Evolutionary conservation across 176 grass and related monocot species (phyloP), one percentile per base, ranked within the genome.

Genomic region (Zoysia japonica): DNA sequence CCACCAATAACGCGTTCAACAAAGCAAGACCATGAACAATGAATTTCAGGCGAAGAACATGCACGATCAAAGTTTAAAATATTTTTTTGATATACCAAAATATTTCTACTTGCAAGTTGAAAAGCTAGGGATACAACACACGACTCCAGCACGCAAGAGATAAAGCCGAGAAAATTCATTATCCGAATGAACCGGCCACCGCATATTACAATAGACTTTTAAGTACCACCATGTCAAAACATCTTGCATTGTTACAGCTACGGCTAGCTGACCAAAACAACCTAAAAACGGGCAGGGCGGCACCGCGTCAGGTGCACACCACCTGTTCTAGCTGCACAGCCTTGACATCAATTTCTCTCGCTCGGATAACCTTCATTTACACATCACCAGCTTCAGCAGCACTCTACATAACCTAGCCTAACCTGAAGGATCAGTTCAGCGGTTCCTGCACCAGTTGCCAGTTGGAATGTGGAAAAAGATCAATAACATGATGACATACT

Each of bases 391-490:
- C 42, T 76, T 76, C 10, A 47, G 19, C 59, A 64, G 28, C 47
- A 68, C 69, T 65, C 47, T 64, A 5, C 15, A 71, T 36, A 61
- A 3, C 51, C n/a, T 38, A 57, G 55, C 17, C 16, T 55, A 59
- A 1, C 68, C 74, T 50, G 14, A 16, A 42, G 42, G 44, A 28
- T 70, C 69, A 63, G 71, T 64, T 88, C 71, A 65, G 46, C 11
- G 6, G 14, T 46, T 59, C 54, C 87, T 88, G 82, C n/a, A 7
- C 45, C 76, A 75, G 63, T 75, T 3, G 5, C n/a, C n/a, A n/a
- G n/a, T n/a, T n/a, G n/a, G 9, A 37, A 46, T n/a, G 37, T 20
- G 5, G 12, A 55, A 54, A 63, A 9, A 9, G 41, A 9, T 6
- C 11, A 20, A 54, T 5, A 45, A 41, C 53, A 28, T 43, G 36